Percentiles rank a stretch among this genome's conserved stretches.
Conservation (phyloP, 1,139 yeast species). For the Geotrichum cucujoidarum region DNA sequence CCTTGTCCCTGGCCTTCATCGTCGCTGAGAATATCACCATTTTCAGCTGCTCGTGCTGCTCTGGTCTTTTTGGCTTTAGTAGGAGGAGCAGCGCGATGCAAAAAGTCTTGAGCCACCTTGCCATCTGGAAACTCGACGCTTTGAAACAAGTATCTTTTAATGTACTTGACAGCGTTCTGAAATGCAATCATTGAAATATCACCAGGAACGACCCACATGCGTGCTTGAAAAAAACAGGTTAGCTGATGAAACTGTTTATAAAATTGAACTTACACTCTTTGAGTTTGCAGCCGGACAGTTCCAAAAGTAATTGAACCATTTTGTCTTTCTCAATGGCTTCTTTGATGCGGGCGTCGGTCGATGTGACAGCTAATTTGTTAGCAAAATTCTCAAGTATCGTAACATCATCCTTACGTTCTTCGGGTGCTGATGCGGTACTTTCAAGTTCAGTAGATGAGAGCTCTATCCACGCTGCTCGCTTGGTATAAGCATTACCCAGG, state of each 20-base stretch:
- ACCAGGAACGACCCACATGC: slow-evolving; percentile 23
- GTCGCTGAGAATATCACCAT: slow-evolving; percentile 17
- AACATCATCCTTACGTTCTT: slow-evolving; percentile 10
- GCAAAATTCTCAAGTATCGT: too few species aligned
- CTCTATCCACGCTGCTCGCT: slow-evolving; percentile 24
- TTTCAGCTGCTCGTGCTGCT: slow-evolving; percentile 22
- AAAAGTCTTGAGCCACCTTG: slow-evolving; percentile 39
- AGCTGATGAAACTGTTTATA: background rate
- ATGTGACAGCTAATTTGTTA: slow-evolving; percentile 3
- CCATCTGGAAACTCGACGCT: slow-evolving; percentile 43
- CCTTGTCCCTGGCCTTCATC: slow-evolving; percentile 20
- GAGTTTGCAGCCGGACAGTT: slow-evolving; percentile 28
- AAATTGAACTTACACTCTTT: background rate
- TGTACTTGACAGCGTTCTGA: slow-evolving; percentile 26
- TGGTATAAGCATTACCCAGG: slow-evolving; percentile 33
- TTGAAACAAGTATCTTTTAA: slow-evolving; percentile 35
- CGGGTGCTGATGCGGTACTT: slow-evolving; percentile 9
- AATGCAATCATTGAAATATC: slow-evolving; percentile 26
- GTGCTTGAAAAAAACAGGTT: slow-evolving; percentile 11
- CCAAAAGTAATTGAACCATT: slow-evolving; percentile 31
- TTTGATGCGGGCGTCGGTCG: slow-evolving; percentile 18
- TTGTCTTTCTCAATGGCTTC: slow-evolving; percentile 29
- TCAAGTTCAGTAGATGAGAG: slow-evolving; percentile 4
- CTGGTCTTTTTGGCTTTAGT: slow-evolving; percentile 5
- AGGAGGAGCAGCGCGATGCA: slow-evolving; percentile 20